Conservation (phyloP, 768 basidiomycete genomes). For the Tephrocybe sp. region DNA sequence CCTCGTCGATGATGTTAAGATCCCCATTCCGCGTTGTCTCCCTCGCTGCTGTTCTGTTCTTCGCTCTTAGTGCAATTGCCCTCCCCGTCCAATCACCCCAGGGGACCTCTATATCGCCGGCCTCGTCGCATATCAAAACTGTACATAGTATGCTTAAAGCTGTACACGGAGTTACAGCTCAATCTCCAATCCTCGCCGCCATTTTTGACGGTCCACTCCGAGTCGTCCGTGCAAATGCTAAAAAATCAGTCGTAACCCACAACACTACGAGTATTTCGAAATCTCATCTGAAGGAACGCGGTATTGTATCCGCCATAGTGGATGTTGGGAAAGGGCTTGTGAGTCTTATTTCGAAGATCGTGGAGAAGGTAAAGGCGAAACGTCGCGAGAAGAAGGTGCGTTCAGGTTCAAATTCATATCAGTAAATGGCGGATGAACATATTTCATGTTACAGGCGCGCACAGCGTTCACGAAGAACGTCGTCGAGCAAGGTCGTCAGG, state of each 20-base stretch:
- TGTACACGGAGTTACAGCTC: background rate
- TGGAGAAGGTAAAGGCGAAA: background rate
- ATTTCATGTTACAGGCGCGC: background rate
- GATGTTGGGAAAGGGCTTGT: background rate
- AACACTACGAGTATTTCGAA: no score
- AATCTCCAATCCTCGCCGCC: no score
- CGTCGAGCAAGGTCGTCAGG: slow-evolving; percentile 4
- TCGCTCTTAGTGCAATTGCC: background rate
- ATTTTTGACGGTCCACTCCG: no score
- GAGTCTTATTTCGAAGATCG: background rate
- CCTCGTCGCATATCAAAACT: background rate
- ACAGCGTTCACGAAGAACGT: slow-evolving; percentile 3
- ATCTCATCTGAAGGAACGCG: no score
- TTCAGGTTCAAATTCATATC: no score
- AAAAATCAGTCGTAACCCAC: no score
- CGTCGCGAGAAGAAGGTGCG: background rate
- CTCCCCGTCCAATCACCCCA: background rate
- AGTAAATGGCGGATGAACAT: no score
- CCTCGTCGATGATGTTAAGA: background rate
- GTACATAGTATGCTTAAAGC: background rate
- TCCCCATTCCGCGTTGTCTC: background rate
- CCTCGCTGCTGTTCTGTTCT: background rate
- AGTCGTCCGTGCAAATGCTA: background rate
- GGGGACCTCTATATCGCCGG: background rate
- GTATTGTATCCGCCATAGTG: background rate